A percentile compares a stretch with the other conserved stretches of the same genome.
These are phyloP conservation scores for Brassica rapa DNA, from an alignment of 345 rosid species.

Conservation along the genomic window DNA sequence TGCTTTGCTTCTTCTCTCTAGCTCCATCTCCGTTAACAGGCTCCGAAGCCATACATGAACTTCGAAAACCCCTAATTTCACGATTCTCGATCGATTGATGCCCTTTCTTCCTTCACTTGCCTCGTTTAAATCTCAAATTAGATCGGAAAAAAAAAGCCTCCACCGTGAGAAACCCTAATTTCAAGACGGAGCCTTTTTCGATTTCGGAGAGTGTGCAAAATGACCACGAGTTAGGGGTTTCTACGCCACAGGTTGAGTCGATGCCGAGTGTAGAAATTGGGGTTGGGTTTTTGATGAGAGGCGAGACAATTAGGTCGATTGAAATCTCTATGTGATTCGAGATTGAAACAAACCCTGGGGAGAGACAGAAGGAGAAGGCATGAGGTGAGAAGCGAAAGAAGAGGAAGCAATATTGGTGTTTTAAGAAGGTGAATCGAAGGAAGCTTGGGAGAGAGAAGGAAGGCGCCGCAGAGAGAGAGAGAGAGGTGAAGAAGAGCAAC, in stretches of 20 bases:
- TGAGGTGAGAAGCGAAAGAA: background rate
- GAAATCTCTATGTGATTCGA: conserved; percentile 12
- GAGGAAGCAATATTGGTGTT: conserved; percentile 3
- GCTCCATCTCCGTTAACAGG: conserved; percentile 64
- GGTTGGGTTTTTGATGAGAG: conserved; percentile 1
- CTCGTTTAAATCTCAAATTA: conserved; percentile 1
- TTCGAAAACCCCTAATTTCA: conserved; percentile 53
- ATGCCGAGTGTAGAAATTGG: background rate
- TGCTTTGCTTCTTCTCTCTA: conserved; percentile 63
- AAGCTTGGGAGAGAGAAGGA: conserved; percentile 36
- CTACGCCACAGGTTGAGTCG: background rate
- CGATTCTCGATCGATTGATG: conserved; percentile 24
- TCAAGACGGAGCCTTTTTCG: conserved; percentile 20
- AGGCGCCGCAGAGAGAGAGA: conserved; percentile 34
- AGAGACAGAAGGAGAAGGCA: background rate
- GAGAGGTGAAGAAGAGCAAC: conserved; percentile 10
- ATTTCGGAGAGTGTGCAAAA: conserved; percentile 24
- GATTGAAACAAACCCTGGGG: conserved; percentile 18
- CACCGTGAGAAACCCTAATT: conserved; percentile 49
- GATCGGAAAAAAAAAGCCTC: background rate
- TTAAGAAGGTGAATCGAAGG: background rate
- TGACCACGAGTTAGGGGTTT: conserved; percentile 24
- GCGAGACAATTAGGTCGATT: conserved; percentile 32
- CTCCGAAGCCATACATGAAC: conserved; percentile 96
- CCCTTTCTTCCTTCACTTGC: background rate